Base-by-base conservation (phyloP, 163 green algal species). In the Scenedesmus sp. region DNA sequence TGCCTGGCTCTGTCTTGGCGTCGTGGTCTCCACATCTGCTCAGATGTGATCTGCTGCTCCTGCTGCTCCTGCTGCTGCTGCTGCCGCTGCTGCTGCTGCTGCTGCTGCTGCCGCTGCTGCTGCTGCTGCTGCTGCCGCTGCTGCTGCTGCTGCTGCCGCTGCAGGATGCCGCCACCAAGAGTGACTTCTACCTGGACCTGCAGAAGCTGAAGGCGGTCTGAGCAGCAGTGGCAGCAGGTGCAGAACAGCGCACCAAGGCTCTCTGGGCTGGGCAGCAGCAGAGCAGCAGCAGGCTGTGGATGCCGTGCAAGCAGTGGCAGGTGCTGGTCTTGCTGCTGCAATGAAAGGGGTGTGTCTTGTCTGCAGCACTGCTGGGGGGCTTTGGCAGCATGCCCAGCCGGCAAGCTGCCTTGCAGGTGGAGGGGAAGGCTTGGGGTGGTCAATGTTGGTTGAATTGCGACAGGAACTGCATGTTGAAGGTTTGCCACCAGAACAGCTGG, bases 101-200 rank as follows among this genome's bases (percentile, higher is more conserved):
- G 23, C 9, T n/a, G 7, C 59, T 0, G 1, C 70, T 52, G 9
- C 9, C 9, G 12, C 34, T 60, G 77, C 46, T 60, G 77, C 13
- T 26, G 9, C 18, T 2, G 20, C 77, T 60, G 46, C 15, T 84
- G 77, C 26, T 60, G 34, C 34, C n/a, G 9, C 18, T 2, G 20
- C 77, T 60, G 46, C 15, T 84, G 77, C 26, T 60, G 18, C 34
- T 67, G 26, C 34, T 52, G 54, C 16, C 18, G 4, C 46, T 88
- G 62, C 81, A 92, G 88, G 89, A 93, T 64, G 84, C 90, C 18
- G n/a, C 60, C 84, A 93, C 70, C 67, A 82, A 90, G 83, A 67
- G n/a, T 20, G 90, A 93, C 83, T 93, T 93, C 67, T 93, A 85
- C 73, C 60, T 89, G 56, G 82, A 89, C 26, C 26, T 93, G 67